phyloP scores from a whole-genome alignment of 345 rosid genomes.

The Gossypium ekmanianum region DNA sequence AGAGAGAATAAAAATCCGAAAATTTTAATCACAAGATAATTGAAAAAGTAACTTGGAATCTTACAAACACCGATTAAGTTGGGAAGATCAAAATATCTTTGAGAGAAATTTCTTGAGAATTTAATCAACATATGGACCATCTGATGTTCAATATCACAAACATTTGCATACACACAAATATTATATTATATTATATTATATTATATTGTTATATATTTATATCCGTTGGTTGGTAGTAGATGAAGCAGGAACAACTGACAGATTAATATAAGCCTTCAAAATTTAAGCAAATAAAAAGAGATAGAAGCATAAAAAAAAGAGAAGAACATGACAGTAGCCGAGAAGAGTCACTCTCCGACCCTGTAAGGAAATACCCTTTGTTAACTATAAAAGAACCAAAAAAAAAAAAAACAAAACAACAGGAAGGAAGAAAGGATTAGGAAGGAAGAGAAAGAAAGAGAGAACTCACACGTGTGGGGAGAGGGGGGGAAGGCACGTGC shows the following conservation, averaged over 20 bases:
- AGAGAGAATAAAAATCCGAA: too few relatives aligned
- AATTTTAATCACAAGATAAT: not conserved
- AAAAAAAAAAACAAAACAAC: too few relatives aligned
- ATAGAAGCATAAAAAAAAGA: not conserved
- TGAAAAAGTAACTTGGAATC: not conserved
- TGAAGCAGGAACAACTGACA: not conserved
- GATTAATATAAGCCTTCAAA: not conserved
- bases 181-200: too few relatives aligned
- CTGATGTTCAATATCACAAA: not conserved
- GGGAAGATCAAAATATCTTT: not conserved
- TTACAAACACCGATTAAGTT: not conserved
- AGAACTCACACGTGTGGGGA: slow-evolving; percentile 73
- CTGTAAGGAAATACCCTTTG: not conserved
- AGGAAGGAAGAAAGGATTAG: not conserved
- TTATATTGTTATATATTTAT: too few relatives aligned
- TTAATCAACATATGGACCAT: not conserved
- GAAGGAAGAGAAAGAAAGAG: not conserved
- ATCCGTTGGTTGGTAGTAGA: not conserved
- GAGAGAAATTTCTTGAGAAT: not conserved
- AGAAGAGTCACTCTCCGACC: not conserved
- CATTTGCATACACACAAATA: not conserved
- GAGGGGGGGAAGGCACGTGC: slow-evolving; percentile 42
- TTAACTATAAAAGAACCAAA: not conserved
- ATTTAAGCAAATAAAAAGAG: not conserved
- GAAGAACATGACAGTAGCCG: not conserved